phyloP scores from a whole-genome alignment of 495 filamentous ascomycete species.

The Penicillium lividum region DNA sequence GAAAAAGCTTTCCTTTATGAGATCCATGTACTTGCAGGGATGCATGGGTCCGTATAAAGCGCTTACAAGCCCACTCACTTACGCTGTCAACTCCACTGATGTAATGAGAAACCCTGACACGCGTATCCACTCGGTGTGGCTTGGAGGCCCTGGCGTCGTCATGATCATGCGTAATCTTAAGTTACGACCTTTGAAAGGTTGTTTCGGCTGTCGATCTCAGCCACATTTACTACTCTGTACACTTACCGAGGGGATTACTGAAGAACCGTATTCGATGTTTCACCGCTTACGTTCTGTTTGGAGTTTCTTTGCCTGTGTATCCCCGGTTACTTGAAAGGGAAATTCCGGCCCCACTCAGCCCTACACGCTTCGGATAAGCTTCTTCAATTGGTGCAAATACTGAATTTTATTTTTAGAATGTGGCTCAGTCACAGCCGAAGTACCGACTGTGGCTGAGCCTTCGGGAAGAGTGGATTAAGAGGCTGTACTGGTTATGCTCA shows the following conservation, averaged over 20 bases:
- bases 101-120: conserved; percentile 1
- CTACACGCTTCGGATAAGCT: conserved; percentile 24
- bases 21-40: background rate
- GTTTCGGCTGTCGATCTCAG: background rate
- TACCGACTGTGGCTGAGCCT: background rate
- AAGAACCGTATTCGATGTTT: background rate
- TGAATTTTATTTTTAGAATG: conserved; percentile 9
- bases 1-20: conserved; percentile 1
- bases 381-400: conserved; percentile 14
- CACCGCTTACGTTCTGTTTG: background rate
- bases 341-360: conserved; percentile 9
- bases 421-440: background rate
- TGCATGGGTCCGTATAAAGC: background rate
- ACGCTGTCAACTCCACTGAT: background rate
- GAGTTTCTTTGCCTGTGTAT: too few species aligned
- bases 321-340: background rate
- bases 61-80: background rate
- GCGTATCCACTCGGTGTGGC: conserved; percentile 4
- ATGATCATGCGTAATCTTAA: conserved; percentile 5
- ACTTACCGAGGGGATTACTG: background rate
- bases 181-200: background rate
- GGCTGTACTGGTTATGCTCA: background rate
- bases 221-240: background rate
- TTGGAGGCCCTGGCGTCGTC: conserved; percentile 9
- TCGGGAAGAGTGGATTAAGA: background rate